These are phyloP conservation scores for Globisporangium polare DNA, from an alignment of 352 stramenopile genomes.

Conservation along the genomic window DNA sequence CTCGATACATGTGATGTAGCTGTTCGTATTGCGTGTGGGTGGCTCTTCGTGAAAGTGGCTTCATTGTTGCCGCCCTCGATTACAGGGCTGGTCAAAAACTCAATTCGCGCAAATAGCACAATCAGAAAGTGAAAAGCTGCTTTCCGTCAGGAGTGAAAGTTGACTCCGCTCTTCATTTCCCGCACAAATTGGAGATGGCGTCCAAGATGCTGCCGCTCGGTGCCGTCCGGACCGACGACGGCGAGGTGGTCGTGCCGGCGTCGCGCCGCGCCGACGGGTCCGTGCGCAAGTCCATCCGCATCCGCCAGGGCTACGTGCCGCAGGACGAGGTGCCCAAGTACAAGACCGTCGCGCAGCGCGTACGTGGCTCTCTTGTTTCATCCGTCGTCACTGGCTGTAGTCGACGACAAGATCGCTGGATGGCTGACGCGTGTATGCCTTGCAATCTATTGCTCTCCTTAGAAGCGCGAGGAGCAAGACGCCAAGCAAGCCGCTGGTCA, in stretches of 20 bases:
- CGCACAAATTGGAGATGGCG: neutral
- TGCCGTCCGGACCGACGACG: slow-evolving; percentile 55
- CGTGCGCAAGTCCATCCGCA: slow-evolving; percentile 72
- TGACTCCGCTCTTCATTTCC: too few species aligned
- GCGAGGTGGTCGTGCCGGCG: slow-evolving; percentile 60
- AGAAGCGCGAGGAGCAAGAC: slow-evolving; percentile 9
- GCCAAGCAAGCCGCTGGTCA: slow-evolving; percentile 8
- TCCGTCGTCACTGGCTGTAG: neutral
- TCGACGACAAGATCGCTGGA: neutral
- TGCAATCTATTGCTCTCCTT: neutral
- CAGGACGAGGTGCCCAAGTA: slow-evolving; percentile 83
- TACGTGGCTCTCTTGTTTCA: slow-evolving; percentile 8
- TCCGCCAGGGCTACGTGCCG: slow-evolving; percentile 76
- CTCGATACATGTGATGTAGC: neutral
- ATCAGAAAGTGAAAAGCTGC: neutral
- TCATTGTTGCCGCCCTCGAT: neutral
- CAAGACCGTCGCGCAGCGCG: slow-evolving; percentile 64
- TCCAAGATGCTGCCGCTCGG: slow-evolving; percentile 41
- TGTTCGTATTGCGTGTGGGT: neutral
- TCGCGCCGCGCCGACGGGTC: slow-evolving; percentile 67
- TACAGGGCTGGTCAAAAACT: neutral
- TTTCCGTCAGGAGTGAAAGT: too few species aligned
- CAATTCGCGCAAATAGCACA: too few species aligned
- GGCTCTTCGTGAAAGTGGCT: neutral
- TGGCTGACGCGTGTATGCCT: neutral